A percentile compares a stretch with the other conserved stretches of the same genome.
These are phyloP conservation scores for Protomyces arabidopsidicola DNA, from an alignment of 1,139 yeast species.

Conservation along the genomic window DNA sequence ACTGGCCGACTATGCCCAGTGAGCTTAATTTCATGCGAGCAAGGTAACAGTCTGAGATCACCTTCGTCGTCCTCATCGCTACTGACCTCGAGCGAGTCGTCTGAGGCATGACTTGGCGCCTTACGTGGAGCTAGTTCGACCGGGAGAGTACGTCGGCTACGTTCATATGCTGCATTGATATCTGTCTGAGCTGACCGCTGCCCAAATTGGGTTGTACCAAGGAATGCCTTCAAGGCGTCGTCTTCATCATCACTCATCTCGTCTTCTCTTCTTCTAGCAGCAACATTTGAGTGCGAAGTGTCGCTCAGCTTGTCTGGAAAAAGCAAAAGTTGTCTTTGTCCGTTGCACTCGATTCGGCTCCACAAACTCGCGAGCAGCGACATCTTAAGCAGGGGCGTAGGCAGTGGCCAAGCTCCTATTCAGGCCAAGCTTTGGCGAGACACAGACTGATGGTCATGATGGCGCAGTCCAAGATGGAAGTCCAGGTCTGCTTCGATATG, in stretches of 20 bases:
- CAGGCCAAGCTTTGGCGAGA: too few species aligned
- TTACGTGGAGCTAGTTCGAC: background rate
- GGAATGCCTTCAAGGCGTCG: background rate
- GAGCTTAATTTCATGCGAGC: slow-evolving; percentile 39
- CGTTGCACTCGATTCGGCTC: too few species aligned
- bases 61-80: slow-evolving; percentile 33
- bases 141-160: background rate
- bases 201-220: slow-evolving; percentile 18
- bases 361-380: too few species aligned
- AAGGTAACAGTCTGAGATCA: slow-evolving; percentile 37
- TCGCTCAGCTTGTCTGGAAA: too few species aligned
- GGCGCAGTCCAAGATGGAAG: too few species aligned
- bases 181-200: background rate
- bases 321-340: too few species aligned
- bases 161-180: slow-evolving; percentile 11
- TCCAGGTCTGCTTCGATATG: too few species aligned
- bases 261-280: background rate
- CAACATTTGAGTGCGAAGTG: too few species aligned
- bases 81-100: slow-evolving; percentile 22
- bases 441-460: too few species aligned
- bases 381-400: too few species aligned
- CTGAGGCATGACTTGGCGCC: background rate
- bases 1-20: slow-evolving; percentile 37
- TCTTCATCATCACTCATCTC: background rate
- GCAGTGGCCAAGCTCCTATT: too few species aligned